Base-by-base conservation (phyloP, 768 basidiomycete species). In the Daedaleopsis sinensis region DNA sequence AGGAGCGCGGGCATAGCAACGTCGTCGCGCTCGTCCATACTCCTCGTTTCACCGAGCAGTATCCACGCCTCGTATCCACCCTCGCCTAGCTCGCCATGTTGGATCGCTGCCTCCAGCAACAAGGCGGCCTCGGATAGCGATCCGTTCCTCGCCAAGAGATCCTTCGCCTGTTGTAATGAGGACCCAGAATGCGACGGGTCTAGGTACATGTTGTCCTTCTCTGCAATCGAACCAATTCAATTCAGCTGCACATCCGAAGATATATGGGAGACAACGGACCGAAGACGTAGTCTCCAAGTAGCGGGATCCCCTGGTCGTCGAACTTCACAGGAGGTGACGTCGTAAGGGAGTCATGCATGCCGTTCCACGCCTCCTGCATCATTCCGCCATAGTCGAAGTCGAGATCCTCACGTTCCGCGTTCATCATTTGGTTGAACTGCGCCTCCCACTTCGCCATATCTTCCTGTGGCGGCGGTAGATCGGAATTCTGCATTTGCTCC, bases 51-150 rank as follows among this genome's bases (percentile, higher is more conserved):
- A 11, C 96, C 96, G 2, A 98, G 79, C 19, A 96, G 79, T 55
- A 94, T 87, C 96, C 96, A 99, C 0, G 94, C 84, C 71, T 96
- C 96, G 54, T 88, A 93, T 52, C 92, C 87, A 24, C 87, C 89
- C 68, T 89, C 85, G 24, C 92, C 93, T 9, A 90, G 75, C 59
- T 94, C 89, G 11, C 89, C 91, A 65, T 82, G 82, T 74, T 91
- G 88, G 60, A 98, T 91, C 39, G 94, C 93, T 15, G 94, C 94
- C 76, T 99, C 96, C 21, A 98, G 79, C 68, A 96, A 79, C 43
- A 94, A 79, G 0, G 89, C 90, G 13, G 89, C 94, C 70, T 97
- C 93, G 2, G 93, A 88, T 23, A 99, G 75, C 2, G 95, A 91
- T 1, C 93, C 94, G 57, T 94, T 93, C 60, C 83, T 82, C 21